Percentiles rank a stretch among this genome's conserved stretches.
These are phyloP conservation scores for Coix lacrymajobi DNA, from an alignment of 176 grass and related monocot genomes.

Conservation along the genomic window DNA sequence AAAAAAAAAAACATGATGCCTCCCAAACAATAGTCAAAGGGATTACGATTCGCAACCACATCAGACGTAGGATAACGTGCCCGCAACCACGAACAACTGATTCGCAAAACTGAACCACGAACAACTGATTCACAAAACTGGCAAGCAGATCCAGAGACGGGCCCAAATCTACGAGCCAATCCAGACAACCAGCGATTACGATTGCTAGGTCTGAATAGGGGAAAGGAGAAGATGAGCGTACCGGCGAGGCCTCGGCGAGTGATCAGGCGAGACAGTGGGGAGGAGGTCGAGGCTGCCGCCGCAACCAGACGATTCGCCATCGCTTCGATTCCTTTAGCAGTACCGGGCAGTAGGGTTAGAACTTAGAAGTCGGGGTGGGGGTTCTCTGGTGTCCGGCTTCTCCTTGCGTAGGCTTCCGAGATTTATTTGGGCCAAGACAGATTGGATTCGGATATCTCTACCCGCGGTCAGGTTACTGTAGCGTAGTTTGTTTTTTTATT, in stretches of 20 bases:
- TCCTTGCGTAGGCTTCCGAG: too few relatives aligned
- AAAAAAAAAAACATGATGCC: not conserved
- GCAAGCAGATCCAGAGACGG: not conserved
- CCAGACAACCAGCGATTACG: not conserved
- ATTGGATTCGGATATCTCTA: too few relatives aligned
- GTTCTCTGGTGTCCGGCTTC: too few relatives aligned
- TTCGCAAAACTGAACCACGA: not conserved
- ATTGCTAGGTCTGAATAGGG: constrained; percentile 14
- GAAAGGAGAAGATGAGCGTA: not conserved
- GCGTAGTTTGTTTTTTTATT: too few relatives aligned
- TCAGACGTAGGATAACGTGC: not conserved
- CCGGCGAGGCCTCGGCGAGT: constrained; percentile 17
- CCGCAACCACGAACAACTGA: not conserved
- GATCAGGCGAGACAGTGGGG: constrained; percentile 18
- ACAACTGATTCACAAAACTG: too few relatives aligned
- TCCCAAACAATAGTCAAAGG: not conserved
- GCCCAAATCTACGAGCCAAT: not conserved
- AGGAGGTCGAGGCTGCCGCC: constrained; percentile 4
- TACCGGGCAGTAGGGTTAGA: too few relatives aligned
- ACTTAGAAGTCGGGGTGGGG: too few relatives aligned
- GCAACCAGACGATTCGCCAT: constrained; percentile 20
- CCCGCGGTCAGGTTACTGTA: too few relatives aligned
- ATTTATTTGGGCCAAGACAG: too few relatives aligned
- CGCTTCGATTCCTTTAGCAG: not conserved
- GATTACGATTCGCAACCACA: not conserved